Evolutionary conservation across 192 early-diverging fungal species (phyloP).

Genomic region (Entophlyctis helioformis): DNA sequence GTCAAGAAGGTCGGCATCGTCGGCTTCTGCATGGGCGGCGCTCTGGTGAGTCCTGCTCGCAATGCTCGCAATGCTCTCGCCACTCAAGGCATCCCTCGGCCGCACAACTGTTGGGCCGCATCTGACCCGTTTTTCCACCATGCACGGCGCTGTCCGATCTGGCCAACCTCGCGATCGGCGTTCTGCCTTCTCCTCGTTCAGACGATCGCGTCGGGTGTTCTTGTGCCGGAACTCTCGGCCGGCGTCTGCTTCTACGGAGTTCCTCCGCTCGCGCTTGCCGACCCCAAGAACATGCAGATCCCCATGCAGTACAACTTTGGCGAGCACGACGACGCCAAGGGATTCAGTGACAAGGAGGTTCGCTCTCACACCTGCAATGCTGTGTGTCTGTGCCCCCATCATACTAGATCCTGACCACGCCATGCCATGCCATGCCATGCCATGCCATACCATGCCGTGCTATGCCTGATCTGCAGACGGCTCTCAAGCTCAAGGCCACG

Average conservation of each 20-base stretch:
- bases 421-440: not conserved
- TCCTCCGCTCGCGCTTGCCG: slow-evolving; percentile 14
- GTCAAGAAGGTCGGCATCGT: slow-evolving; percentile 12
- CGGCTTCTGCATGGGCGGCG: slow-evolving; percentile 30
- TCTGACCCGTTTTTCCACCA: too few species aligned
- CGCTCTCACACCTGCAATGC: too few species aligned
- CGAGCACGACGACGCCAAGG: slow-evolving; percentile 11
- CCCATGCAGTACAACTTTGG: slow-evolving; percentile 29
- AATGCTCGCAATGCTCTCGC: too few species aligned
- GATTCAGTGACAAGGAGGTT: slow-evolving; percentile 22
- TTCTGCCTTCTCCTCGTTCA: too few species aligned
- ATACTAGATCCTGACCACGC: not conserved
- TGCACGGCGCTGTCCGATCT: too few species aligned
- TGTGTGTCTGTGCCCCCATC: too few species aligned
- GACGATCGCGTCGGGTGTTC: slow-evolving; percentile 14
- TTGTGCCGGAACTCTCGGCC: slow-evolving; percentile 9
- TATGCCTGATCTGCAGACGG: not conserved
- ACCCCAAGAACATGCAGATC: slow-evolving; percentile 15
- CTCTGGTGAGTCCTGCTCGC: too few species aligned
- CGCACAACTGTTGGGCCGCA: too few species aligned
- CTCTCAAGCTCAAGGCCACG: slow-evolving; percentile 6
- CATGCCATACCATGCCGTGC: slow-evolving; percentile 1
- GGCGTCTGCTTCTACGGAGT: slow-evolving; percentile 25
- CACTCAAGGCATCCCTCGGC: too few species aligned
- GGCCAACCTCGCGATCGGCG: too few species aligned